These are phyloP conservation scores for Passalora sequoiae DNA, from an alignment of 2,329 filamentous ascomycete species.

Conservation along the genomic window DNA sequence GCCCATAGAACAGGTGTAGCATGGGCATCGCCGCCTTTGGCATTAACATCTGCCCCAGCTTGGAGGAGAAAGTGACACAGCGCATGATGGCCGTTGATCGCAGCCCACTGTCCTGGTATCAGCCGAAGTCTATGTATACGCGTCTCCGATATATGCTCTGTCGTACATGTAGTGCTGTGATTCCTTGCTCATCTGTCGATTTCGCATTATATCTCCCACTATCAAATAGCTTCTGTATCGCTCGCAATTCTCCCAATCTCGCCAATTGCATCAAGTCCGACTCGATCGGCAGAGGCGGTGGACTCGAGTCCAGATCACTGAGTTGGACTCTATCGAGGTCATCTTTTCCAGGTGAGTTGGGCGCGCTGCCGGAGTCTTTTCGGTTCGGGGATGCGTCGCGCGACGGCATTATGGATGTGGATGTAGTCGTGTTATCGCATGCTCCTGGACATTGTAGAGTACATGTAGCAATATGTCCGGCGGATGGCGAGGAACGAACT, in stretches of 20 bases:
- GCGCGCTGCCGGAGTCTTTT: slow-evolving; percentile 20
- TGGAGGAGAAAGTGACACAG: slow-evolving; percentile 94
- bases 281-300: slow-evolving; percentile 48
- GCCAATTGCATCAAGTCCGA: slow-evolving; percentile 96
- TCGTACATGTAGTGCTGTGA: slow-evolving; percentile 86
- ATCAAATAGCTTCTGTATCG: slow-evolving; percentile 86
- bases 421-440: not conserved
- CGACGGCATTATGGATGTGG: slow-evolving; percentile 1
- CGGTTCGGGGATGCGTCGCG: slow-evolving; percentile 12
- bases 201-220: slow-evolving; percentile 74
- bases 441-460: too few species aligned
- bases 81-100: slow-evolving; percentile 97
- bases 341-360: slow-evolving; percentile 27
- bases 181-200: slow-evolving; percentile 83
- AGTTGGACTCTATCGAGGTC: slow-evolving; percentile 34
- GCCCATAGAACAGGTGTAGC: slow-evolving; percentile 96
- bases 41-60: slow-evolving; percentile 82
- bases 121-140: too few species aligned
- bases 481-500: too few species aligned
- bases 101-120: slow-evolving; percentile 69
- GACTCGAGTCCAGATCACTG: slow-evolving; percentile 33
- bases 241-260: slow-evolving; percentile 75
- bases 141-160: slow-evolving; percentile 9
- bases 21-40: slow-evolving; percentile 89
- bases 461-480: too few species aligned